Base-by-base conservation (phyloP, 352 stramenopile species). In the Halophytophthora polymorphica region DNA sequence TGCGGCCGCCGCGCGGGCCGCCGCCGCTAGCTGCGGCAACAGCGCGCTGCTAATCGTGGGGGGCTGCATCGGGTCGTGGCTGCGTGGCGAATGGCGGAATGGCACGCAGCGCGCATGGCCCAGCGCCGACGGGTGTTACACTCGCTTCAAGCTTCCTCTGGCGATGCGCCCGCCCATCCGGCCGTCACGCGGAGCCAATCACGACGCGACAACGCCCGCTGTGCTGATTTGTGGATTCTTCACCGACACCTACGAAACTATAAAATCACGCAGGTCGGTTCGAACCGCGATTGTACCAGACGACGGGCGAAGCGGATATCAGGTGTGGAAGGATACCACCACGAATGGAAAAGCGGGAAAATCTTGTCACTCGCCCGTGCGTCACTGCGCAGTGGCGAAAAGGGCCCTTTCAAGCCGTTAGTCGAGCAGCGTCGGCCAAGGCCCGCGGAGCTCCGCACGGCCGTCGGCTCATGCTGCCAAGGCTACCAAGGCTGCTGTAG, bases 121-220 rank as follows among this genome's bases (percentile, higher is more conserved):
- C 41, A 50, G 57, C 55, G 66, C 50, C 33, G 48, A 61, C 61
- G 61, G 45, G 52, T 56, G 57, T 70, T 66, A 66, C 52, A 41
- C n/a, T 42, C 47, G 38, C 54, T 64, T 61, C 60, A 64, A 64
- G 46, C 28, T 59, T 43, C n/a, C n/a, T n/a, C n/a, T 50, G 53
- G 19, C 34, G 47, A 11, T 29, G 38, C 45, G 41, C 45, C 40
- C 45, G 44, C 55, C 61, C 58, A 62, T 31, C 39, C 33, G 21
- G 36, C 2, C 6, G 33, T 38, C 33, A 17, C 33, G 33, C 6
- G 4, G 25, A 13, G 35, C 39, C 40, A 43, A 31, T 33, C 28
- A 56, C 60, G 48, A 71, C 44, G 19, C 37, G 39, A 66, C 62
- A 22, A 66, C 57, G 15, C 53, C 59, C 52, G 49, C 52, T 42